Evolutionary conservation across 2,329 filamentous ascomycete genomes (phyloP), one percentile per base, ranked within the genome.

Genomic region (Claviceps pusilla): DNA sequence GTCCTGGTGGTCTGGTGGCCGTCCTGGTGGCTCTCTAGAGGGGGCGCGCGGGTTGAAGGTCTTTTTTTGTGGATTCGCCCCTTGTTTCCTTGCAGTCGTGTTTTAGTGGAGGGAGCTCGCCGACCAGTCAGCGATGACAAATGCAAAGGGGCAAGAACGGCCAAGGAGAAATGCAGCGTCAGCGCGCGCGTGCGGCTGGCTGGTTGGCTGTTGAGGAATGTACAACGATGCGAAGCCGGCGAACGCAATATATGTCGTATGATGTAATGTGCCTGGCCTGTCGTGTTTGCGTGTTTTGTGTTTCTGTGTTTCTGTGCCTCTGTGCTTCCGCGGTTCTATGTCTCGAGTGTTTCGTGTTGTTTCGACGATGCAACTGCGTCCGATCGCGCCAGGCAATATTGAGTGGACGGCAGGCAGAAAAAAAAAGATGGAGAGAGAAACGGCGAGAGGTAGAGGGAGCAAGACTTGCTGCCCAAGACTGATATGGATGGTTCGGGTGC

Each of bases 41-140:
- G 28, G 28, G 31, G 31, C 31, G 6, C 31, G 29, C 46, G 46
- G 29, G 24, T 3, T 19, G 31, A 29, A 31, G 48, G 48, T 31
- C 24, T 19, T 35, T 52, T 52, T 48, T 39, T 52, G 51, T 39
- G 51, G 45, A 4, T 9, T 45, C n/a, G 24, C 45, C 29, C 45
- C 45, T 51, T 2, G 7, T 11, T 29, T 24, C 41, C 39, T 51
- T 43, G n/a, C 24, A 24, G 24, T 24, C 50, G 12, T 50, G 54
- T 49, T 50, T 42, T 50, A 47, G 41, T 35, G 42, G 24, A 50
- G 43, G 48, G 48, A 42, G 47, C 24, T 24, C 24, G 43, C 24
- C 52, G 52, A 52, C 49, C 52, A 39, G 46, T 52, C 14, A 24
- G 48, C 52, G 49, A 2, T 46, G 39, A 47, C 29, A 45, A 51